phyloP scores from a whole-genome alignment of 2,329 filamentous ascomycete species.

The Sclerotiophoma versabilis region DNA sequence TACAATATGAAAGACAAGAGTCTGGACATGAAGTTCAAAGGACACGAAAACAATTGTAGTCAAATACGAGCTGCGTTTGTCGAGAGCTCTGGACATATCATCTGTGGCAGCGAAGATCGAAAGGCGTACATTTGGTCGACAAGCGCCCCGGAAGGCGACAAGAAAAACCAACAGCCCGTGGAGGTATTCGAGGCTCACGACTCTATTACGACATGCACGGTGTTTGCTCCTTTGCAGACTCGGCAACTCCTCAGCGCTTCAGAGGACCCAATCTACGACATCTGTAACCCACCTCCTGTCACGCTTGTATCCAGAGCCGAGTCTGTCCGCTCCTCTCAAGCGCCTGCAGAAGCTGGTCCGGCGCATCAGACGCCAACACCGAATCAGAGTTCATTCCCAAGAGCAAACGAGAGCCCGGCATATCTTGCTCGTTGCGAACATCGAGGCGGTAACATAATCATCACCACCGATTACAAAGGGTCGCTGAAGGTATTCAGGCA shows the following conservation, averaged over 20 bases:
- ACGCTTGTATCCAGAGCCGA: slow-evolving; percentile 79
- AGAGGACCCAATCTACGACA: slow-evolving; percentile 91
- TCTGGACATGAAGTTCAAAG: slow-evolving; percentile 88
- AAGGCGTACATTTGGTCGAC: slow-evolving; percentile 90
- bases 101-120: slow-evolving; percentile 91
- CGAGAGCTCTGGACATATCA: slow-evolving; percentile 84
- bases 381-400: slow-evolving; percentile 45
- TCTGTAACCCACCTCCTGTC: slow-evolving; percentile 94
- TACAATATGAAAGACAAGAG: slow-evolving; percentile 88
- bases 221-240: slow-evolving; percentile 82
- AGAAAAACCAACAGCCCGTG: slow-evolving; percentile 79
- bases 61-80: slow-evolving; percentile 91
- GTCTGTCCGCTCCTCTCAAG: slow-evolving; percentile 59
- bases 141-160: slow-evolving; percentile 64
- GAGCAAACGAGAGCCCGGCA: slow-evolving; percentile 71
- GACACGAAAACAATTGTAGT: slow-evolving; percentile 86
- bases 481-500: slow-evolving; percentile 94
- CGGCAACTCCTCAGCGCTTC: slow-evolving; percentile 79
- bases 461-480: slow-evolving; percentile 88
- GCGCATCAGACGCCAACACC: slow-evolving; percentile 43
- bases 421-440: slow-evolving; percentile 81
- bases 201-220: slow-evolving; percentile 85
- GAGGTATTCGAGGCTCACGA: slow-evolving; percentile 93
- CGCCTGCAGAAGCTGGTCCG: slow-evolving; percentile 53
- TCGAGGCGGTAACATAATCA: slow-evolving; percentile 83